A percentile compares a stretch with the other conserved stretches of the same genome.
phyloP scores from a whole-genome alignment of 306 rosid genomes.

The Arachis hypogaea region DNA sequence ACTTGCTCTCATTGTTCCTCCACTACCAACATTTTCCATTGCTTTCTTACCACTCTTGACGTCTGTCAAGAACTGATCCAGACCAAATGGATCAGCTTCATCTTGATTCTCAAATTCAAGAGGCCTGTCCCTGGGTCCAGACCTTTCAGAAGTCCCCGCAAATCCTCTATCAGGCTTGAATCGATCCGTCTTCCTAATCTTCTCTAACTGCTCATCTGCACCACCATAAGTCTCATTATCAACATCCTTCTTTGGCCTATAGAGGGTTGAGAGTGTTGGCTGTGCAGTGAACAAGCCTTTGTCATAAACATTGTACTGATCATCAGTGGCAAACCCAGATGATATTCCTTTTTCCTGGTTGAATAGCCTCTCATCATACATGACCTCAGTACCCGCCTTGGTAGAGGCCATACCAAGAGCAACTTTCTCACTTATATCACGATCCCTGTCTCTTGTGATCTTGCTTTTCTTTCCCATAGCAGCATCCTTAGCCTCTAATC shows the following conservation, averaged over 20 bases:
- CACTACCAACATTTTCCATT: conserved; percentile 69
- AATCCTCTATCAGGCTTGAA: conserved; percentile 86
- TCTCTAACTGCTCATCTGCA: conserved; percentile 89
- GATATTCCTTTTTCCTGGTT: conserved; percentile 94
- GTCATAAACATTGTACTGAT: conserved; percentile 91
- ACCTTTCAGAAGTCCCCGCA: conserved; percentile 70
- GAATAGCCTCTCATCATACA: conserved; percentile 89
- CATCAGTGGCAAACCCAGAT: conserved; percentile 90
- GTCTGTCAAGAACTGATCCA: conserved; percentile 83
- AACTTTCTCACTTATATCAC: conserved; percentile 93
- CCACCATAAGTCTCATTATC: conserved; percentile 81
- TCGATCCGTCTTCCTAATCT: conserved; percentile 89
- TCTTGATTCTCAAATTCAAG: conserved; percentile 81
- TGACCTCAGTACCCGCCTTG: conserved; percentile 75
- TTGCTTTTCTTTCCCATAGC: conserved; percentile 95
- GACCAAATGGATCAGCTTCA: conserved; percentile 94
- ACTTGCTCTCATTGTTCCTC: conserved; percentile 90
- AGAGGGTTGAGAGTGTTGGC: conserved; percentile 84
- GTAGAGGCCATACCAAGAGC: conserved; percentile 92
- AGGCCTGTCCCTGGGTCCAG: conserved; percentile 77
- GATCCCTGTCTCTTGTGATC: conserved; percentile 90
- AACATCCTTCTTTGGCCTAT: conserved; percentile 83
- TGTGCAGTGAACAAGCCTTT: conserved; percentile 79
- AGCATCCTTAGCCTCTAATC: conserved; percentile 88
- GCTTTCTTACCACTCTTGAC: conserved; percentile 89